Conservation (phyloP, 2,329 filamentous ascomycete genomes). For the Ilyonectria mors-panacis region DNA sequence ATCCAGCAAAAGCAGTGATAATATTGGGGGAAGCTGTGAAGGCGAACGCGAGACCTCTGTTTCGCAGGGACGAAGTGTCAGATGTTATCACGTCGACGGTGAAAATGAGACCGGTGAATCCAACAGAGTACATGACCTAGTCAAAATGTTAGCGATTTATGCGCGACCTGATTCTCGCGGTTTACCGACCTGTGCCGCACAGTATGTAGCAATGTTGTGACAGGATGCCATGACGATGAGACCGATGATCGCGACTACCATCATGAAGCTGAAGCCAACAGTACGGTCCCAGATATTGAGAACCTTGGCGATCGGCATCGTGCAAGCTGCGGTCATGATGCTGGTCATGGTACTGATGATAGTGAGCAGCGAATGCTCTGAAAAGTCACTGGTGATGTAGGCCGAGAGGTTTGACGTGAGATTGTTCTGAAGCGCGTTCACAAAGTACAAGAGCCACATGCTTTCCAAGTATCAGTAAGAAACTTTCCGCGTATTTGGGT, state of each 20-base stretch:
- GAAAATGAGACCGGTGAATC: slow-evolving; percentile 69
- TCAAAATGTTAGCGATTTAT: background rate
- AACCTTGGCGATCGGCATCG: slow-evolving; percentile 52
- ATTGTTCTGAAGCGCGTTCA: slow-evolving; percentile 58
- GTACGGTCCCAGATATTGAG: slow-evolving; percentile 56
- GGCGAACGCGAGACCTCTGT: slow-evolving; percentile 49
- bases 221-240: slow-evolving; percentile 70
- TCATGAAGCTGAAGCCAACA: slow-evolving; percentile 51
- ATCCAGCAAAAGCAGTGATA: slow-evolving; percentile 53
- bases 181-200: slow-evolving; percentile 44
- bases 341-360: slow-evolving; percentile 62
- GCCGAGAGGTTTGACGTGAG: slow-evolving; percentile 52
- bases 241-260: slow-evolving; percentile 56
- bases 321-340: slow-evolving; percentile 47
- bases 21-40: slow-evolving; percentile 54
- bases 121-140: slow-evolving; percentile 72
- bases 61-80: slow-evolving; percentile 62
- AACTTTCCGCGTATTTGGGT: no score
- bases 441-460: slow-evolving; percentile 61
- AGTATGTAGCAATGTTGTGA: slow-evolving; percentile 59
- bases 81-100: slow-evolving; percentile 74
- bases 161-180: background rate
- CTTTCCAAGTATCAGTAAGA: slow-evolving; percentile 40
- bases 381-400: slow-evolving; percentile 57
- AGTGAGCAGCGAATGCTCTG: slow-evolving; percentile 53